Evolutionary conservation across 371 early-diverging fungal species (phyloP).

Genomic region (Umbelopsis sp.): DNA sequence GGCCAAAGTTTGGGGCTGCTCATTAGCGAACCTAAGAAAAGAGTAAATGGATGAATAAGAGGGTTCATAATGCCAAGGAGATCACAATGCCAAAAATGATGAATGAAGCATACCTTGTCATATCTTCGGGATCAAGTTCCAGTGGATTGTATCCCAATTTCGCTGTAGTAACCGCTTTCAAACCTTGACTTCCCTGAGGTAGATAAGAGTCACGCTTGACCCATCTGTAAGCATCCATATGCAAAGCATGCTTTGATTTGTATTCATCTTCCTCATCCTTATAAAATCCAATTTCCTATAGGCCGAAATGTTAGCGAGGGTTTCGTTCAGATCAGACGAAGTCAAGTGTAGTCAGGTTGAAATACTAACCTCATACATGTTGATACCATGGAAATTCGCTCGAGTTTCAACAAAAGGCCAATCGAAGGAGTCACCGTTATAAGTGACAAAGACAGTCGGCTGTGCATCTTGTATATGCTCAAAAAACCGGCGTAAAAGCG

Average conservation of each 20-base stretch:
- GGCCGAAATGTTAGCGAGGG: background rate
- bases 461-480: conserved; percentile 86
- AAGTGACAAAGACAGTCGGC: conserved; percentile 97
- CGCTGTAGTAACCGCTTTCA: conserved; percentile 95
- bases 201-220: conserved; percentile 99
- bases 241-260: conserved; percentile 88
- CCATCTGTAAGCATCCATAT: conserved; percentile 99
- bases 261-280: conserved; percentile 87
- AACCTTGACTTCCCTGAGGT: conserved; percentile 97
- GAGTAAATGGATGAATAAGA: background rate
- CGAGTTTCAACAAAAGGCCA: conserved; percentile 98
- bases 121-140: conserved; percentile 99
- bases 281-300: conserved; percentile 83
- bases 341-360: too few species aligned
- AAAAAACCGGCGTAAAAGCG: conserved; percentile 87
- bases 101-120: conserved; percentile 70
- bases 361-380: conserved; percentile 68
- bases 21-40: conserved; percentile 75
- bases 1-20: conserved; percentile 96
- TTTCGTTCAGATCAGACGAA: too few species aligned
- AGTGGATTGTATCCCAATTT: conserved; percentile 99
- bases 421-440: conserved; percentile 99
- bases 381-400: conserved; percentile 78
- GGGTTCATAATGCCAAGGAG: background rate
- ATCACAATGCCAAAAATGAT: conserved; percentile 23